Base-by-base conservation (phyloP, 768 basidiomycete species). In the Pleurotus djamor region DNA sequence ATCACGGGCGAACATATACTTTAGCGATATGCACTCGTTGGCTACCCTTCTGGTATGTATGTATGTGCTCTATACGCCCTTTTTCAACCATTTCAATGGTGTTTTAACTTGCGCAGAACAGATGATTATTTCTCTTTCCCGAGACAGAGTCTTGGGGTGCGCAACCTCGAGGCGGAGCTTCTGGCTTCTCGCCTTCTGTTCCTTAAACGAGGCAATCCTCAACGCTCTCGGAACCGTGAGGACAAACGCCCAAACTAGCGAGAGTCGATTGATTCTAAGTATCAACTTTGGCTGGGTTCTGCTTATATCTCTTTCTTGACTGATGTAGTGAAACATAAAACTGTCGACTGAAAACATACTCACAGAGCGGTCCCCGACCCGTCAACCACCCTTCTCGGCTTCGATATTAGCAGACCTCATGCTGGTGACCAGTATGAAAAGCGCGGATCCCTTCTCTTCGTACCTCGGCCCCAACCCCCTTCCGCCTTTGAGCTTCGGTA, bases 401-500 rank as follows among this genome's bases (percentile, higher is more conserved):
- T 55, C 54, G 21, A 55, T 55, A 9, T 43, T 43, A 55, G 21
- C 28, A 43, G 21, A 12, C 54, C 41, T 28, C 37, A 38, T 44
- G 54, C 37, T 43, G 21, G 54, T 38, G 34, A 21, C 52, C 37
- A 38, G 14, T 34, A 41, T 55, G 17, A 55, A 17, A 41, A 32
- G 54, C 54, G 54, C 54, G 54, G 54, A 55, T 55, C 54, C 54
- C 54, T 55, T 55, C 54, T 44, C 38, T 55, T 17, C n/a, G 16
- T 55, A 38, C 54, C n/a, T 41, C 37, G 38, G 54, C 36, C 21
- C 41, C 36, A 37, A 28, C 54, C 44, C 32, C 49, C 21, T 43
- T n/a, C 54, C 54, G 38, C 54, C 10, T 44, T 55, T 55, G 14
- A 32, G 28, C 38, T 16, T 37, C 52, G 35, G 52, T 16, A 54